phyloP scores from a whole-genome alignment of 2,329 filamentous ascomycete species.

The Ramularia collo-cygni region DNA sequence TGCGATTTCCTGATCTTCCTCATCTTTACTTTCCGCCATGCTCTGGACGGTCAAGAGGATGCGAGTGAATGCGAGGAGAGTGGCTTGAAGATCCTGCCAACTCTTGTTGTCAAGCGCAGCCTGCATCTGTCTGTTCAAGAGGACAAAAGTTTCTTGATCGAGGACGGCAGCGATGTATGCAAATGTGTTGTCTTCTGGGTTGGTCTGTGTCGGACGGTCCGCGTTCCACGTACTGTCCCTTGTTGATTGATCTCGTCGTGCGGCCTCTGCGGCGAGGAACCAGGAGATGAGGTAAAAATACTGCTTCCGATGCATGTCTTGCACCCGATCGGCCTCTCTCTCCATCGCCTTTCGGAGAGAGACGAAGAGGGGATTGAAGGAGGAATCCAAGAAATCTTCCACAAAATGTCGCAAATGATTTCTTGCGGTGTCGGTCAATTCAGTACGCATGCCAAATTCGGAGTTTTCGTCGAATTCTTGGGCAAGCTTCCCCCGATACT shows the following conservation, averaged over 20 bases:
- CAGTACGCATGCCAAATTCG: slow-evolving; percentile 68
- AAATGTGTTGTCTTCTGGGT: slow-evolving; percentile 63
- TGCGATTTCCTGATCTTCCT: slow-evolving; percentile 96
- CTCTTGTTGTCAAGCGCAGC: slow-evolving; percentile 71
- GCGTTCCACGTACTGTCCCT: slow-evolving; percentile 37
- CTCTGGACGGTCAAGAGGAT: slow-evolving; percentile 82
- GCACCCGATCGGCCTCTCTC: slow-evolving; percentile 73
- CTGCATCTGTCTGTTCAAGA: slow-evolving; percentile 76
- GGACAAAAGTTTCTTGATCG: slow-evolving; percentile 91
- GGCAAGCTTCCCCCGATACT: slow-evolving; percentile 40
- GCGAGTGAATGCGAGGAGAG: slow-evolving; percentile 92
- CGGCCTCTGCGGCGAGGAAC: slow-evolving; percentile 77
- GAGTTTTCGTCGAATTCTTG: slow-evolving; percentile 48
- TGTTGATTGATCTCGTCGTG: slow-evolving; percentile 49
- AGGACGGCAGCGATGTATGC: slow-evolving; percentile 81
- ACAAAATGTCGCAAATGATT: slow-evolving; percentile 74
- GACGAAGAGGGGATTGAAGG: slow-evolving; percentile 82
- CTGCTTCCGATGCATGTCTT: slow-evolving; percentile 68
- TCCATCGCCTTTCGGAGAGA: slow-evolving; percentile 86
- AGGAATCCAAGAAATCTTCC: slow-evolving; percentile 87
- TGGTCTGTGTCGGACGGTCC: slow-evolving; percentile 30
- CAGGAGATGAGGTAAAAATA: slow-evolving; percentile 90
- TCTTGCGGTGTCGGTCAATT: slow-evolving; percentile 67
- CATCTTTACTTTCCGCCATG: slow-evolving; percentile 74
- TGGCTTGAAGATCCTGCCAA: slow-evolving; percentile 79